phyloP scores from a whole-genome alignment of 257 asterid genomes.

The Ehretia macrophylla region DNA sequence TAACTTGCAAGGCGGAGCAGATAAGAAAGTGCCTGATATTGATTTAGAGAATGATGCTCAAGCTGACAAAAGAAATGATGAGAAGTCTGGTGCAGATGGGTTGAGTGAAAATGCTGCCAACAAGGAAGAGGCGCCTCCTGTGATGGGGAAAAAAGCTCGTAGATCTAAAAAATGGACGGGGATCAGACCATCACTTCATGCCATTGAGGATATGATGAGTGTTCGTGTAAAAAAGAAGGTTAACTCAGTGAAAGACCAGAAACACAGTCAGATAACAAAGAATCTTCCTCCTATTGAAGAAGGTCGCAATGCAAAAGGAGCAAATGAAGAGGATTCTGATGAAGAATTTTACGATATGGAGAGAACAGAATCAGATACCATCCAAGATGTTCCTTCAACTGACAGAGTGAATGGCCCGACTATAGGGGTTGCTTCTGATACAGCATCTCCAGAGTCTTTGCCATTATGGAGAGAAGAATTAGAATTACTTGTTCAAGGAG shows the following conservation, averaged over 20 bases:
- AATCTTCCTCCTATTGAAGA: constrained; percentile 38
- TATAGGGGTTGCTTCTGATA: constrained; percentile 14
- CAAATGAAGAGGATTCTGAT: constrained; percentile 82
- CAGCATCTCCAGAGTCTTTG: constrained; percentile 33
- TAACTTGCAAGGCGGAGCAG: constrained; percentile 26
- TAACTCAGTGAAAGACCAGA: constrained; percentile 28
- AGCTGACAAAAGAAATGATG: constrained; percentile 14
- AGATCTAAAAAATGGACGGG: constrained; percentile 62
- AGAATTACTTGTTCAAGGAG: constrained; percentile 85
- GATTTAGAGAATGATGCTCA: constrained; percentile 23
- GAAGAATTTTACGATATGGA: constrained; percentile 93
- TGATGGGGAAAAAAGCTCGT: constrained; percentile 36
- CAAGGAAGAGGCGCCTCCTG: constrained; percentile 32
- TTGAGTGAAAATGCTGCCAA: constrained; percentile 16
- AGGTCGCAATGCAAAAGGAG: constrained; percentile 23
- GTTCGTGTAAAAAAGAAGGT: constrained; percentile 50
- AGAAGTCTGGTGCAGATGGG: constrained; percentile 17
- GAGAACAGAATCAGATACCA: constrained; percentile 72
- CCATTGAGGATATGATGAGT: constrained; percentile 77
- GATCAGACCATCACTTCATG: constrained; percentile 61
- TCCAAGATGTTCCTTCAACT: constrained; percentile 37
- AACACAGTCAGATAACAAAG: constrained; percentile 22
- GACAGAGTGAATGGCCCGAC: constrained; percentile 31
- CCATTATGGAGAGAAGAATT: constrained; percentile 77
- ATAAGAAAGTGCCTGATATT: constrained; percentile 25